Evolutionary conservation across 2,329 filamentous ascomycete genomes (phyloP).

Genomic region (Penicillium sp.): DNA sequence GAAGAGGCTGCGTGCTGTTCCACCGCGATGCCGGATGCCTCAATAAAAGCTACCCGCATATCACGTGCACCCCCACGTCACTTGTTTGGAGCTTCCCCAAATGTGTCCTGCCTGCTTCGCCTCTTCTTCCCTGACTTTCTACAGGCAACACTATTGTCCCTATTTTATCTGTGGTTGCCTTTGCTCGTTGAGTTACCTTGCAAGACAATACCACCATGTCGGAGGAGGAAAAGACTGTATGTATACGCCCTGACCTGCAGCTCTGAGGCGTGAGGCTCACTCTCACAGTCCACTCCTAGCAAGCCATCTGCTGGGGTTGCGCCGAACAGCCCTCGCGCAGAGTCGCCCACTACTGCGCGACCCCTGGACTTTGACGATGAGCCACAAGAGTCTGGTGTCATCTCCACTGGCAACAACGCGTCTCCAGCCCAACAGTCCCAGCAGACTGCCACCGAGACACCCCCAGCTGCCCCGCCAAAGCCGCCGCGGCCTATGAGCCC

Average conservation of each 20-base stretch:
- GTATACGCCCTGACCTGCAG: slow-evolving; percentile 16
- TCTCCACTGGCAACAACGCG: slow-evolving; percentile 22
- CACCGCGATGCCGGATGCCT: slow-evolving; percentile 12
- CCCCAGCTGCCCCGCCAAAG: slow-evolving; percentile 72
- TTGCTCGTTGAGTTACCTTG: background rate
- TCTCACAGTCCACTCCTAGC: slow-evolving; percentile 37
- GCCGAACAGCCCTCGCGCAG: slow-evolving; percentile 43
- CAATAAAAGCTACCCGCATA: slow-evolving; percentile 21
- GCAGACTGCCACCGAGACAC: slow-evolving; percentile 33
- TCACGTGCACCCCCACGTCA: slow-evolving; percentile 33
- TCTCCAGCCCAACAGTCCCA: slow-evolving; percentile 24
- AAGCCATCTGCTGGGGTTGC: slow-evolving; percentile 34
- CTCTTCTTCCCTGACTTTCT: slow-evolving; percentile 5
- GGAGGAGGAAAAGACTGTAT: slow-evolving; percentile 41
- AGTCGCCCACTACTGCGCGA: slow-evolving; percentile 59
- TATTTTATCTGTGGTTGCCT: slow-evolving; percentile 1
- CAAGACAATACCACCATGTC: slow-evolving; percentile 30
- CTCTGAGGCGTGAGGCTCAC: slow-evolving; percentile 24
- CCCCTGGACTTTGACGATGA: slow-evolving; percentile 62
- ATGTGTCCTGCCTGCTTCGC: slow-evolving; percentile 22
- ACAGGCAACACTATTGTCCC: slow-evolving; percentile 19
- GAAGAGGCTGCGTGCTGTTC: slow-evolving; percentile 4
- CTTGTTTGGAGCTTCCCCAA: slow-evolving; percentile 28
- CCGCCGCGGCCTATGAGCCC: slow-evolving; percentile 81
- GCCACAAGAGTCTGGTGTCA: slow-evolving; percentile 47